Evolutionary conservation across 169 alveolate genomes (phyloP), one percentile per base, ranked within the genome.

Genomic region (Ichthyophthirius multifiliis): DNA sequence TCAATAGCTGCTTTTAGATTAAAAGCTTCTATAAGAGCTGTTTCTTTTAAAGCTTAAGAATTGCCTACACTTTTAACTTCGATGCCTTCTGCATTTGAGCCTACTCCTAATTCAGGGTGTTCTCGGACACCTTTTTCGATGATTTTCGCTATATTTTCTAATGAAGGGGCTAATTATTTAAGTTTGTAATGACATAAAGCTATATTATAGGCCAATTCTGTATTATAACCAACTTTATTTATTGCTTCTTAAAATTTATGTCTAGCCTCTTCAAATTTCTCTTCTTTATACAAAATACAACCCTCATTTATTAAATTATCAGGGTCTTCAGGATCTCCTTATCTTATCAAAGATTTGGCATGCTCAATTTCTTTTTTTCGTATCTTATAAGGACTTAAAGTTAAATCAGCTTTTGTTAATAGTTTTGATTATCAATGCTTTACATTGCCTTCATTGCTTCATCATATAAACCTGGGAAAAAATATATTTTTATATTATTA

Each of bases 1-100:
- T 95, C 98, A 71, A 94, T 93, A 23, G 98, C 98, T 10, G 96
- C 95, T 81, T 94, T 96, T 77, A 96, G 82, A 79, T 96, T 96
- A 89, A 94, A 94, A 31, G 98, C 98, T 75, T 96, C 98, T 47
- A 96, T 92, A 43, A 96, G 75, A 31, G 97, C 97, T 12, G 97
- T 89, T 75, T 94, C 97, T 77, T 90, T 87, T 32, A 96, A 85
- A 9, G 95, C 95, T 67, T 93, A 83, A 64, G 97, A 90, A 76
- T 96, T 96, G 15, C 97, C 98, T 18, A 94, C 97, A 79, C 93
- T 80, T 85, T 96, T 92, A 4, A 90, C 94, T 75, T 90, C 96
- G 34, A 92, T 94, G 32, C 96, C 97, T 73, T 94, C 96, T 16
- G 93, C 90, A 48, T 92, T 91, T 3, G 94, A 84, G 31, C 96